These are phyloP conservation scores for Colletotrichum sp. DNA, from an alignment of 2,329 filamentous ascomycete species.

Conservation along the genomic window DNA sequence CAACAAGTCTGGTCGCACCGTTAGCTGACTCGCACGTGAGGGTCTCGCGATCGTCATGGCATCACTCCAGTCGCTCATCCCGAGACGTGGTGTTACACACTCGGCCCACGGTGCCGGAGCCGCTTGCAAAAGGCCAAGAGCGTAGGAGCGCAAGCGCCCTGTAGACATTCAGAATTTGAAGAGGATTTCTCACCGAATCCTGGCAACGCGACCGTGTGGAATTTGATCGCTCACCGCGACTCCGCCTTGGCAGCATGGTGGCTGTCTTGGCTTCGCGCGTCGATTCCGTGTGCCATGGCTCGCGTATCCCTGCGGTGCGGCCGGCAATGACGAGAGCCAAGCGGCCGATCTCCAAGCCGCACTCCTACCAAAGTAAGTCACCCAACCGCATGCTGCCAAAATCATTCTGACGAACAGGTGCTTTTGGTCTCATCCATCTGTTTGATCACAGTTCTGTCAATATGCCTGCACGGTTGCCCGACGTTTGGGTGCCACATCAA, in stretches of 20 bases:
- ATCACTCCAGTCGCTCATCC: background rate
- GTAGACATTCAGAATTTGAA: background rate
- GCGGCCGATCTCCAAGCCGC: slow-evolving; percentile 14
- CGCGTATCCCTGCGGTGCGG: slow-evolving; percentile 1
- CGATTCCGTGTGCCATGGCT: slow-evolving; percentile 19
- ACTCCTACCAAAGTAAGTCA: background rate
- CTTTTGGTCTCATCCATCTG: background rate
- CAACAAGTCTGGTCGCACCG: background rate
- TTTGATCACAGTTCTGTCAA: background rate
- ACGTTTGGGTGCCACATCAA: background rate
- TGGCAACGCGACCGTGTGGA: background rate
- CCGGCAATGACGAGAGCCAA: slow-evolving; percentile 16
- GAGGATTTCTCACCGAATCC: background rate
- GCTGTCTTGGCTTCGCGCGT: slow-evolving; percentile 7
- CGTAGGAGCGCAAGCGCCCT: background rate
- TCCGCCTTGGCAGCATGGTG: slow-evolving; percentile 4
- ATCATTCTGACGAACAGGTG: background rate
- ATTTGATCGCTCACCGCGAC: background rate
- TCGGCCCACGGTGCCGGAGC: background rate
- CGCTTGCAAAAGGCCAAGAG: background rate
- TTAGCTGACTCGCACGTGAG: slow-evolving; percentile 16
- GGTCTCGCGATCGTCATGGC: slow-evolving; percentile 10
- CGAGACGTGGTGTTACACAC: background rate
- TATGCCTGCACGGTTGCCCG: background rate
- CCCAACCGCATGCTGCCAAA: background rate